These are phyloP conservation scores for Clitopilus hobsonii DNA, from an alignment of 768 basidiomycete species.

Conservation along the genomic window DNA sequence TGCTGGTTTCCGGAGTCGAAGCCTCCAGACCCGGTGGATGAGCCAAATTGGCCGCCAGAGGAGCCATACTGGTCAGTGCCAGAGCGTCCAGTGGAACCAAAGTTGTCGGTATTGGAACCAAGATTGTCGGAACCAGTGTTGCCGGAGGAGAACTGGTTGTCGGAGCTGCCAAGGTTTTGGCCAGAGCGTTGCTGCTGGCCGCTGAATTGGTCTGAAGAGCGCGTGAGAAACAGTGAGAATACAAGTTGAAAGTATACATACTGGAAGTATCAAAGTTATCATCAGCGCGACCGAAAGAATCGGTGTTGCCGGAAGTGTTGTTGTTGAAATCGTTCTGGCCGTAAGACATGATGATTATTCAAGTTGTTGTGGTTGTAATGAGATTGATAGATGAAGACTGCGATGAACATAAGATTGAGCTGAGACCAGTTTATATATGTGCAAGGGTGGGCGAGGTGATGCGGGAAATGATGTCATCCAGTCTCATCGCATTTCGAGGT, in stretches of 20 bases:
- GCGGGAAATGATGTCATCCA: background rate
- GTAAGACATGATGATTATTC: conserved; percentile 11
- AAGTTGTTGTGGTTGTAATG: background rate
- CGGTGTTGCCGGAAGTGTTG: conserved; percentile 6
- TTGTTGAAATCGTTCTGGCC: conserved; percentile 9
- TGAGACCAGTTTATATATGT: background rate
- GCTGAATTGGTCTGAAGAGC: background rate
- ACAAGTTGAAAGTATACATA: background rate
- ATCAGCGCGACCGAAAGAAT: background rate
- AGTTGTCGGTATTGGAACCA: background rate
- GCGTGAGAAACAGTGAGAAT: background rate
- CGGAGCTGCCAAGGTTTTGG: background rate
- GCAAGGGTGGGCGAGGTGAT: background rate
- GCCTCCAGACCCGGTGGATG: no score
- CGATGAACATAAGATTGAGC: no score
- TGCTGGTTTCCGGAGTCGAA: no score
- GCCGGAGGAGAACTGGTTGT: background rate
- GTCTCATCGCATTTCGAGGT: background rate
- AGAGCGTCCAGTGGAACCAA: conserved; percentile 2
- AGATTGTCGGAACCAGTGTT: background rate
- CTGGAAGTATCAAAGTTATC: conserved; percentile 6
- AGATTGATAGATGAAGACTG: background rate
- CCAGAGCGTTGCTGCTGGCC: conserved; percentile 2
- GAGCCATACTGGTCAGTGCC: background rate
- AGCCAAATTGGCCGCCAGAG: conserved; percentile 1